phyloP scores from a whole-genome alignment of 345 rosid species.

The Ricinus communis region DNA sequence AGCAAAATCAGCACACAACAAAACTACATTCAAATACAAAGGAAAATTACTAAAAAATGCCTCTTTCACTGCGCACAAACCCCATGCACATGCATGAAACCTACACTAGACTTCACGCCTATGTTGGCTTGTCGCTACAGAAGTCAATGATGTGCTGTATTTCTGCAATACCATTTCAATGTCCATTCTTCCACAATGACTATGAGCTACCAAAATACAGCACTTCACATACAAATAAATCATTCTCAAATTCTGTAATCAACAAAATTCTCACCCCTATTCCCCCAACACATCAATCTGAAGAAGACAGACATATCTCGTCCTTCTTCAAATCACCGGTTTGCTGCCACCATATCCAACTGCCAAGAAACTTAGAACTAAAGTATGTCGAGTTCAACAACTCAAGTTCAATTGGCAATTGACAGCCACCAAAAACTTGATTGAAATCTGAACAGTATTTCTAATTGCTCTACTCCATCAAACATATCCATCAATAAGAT shows the following conservation, averaged over 20 bases:
- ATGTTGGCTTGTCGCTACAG: not conserved
- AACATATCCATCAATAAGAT: not conserved
- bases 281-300: no score
- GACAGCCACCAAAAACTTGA: no score
- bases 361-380: not conserved
- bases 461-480: not conserved
- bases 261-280: no score
- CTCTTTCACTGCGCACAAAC: not conserved
- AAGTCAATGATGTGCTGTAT: not conserved
- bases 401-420: slow-evolving; percentile 4
- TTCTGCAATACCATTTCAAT: slow-evolving; percentile 1
- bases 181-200: not conserved
- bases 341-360: not conserved
- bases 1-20: not conserved
- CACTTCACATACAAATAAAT: not conserved
- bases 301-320: not conserved
- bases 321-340: not conserved
- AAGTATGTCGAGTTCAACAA: not conserved
- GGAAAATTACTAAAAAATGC: not conserved
- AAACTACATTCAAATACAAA: not conserved
- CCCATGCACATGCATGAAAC: not conserved
- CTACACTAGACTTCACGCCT: not conserved
- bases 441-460: no score
- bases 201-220: not conserved
- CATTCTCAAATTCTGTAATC: not conserved